Base-by-base conservation (phyloP, 2,329 filamentous ascomycete genomes). In the Neonectria punicea region DNA sequence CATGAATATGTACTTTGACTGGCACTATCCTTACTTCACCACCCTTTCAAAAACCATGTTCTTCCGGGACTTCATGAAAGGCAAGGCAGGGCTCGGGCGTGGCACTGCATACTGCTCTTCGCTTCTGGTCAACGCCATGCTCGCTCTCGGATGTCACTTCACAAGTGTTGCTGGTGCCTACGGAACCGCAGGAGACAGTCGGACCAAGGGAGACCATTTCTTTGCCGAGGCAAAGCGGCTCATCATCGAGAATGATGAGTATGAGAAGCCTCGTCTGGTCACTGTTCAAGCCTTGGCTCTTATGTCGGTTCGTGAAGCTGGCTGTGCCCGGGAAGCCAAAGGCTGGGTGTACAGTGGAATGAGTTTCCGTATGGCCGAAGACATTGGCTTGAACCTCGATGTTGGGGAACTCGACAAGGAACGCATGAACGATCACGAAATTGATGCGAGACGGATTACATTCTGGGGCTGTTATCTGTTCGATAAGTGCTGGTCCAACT, bases 381-480 rank as follows among this genome's bases (percentile, higher is more conserved):
- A 99, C 74, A 87, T 99, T 68, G 96, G 96, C 0, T 84, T 99
- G 58, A 97, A 98, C 74, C 87, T 98, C 18, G 92, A 97, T 74
- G 88, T 92, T 1, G 87, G 88, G 18, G 89, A 89, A 9, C 85
- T 93, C 63, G 87, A 86, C 63, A 85, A 82, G 63, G 84, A 86
- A 55, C 79, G 83, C 30, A 85, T 95, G 69, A 89, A 90, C 66
- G 93, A 97, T 63, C 87, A 92, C 51, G 95, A 98, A 78, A 87
- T 97, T 43, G 96, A 99, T 80, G 94, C 94, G 3, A 86, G 96
- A 43, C 87, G 93, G 58, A 91, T 98, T 46, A 98, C 96, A 0
- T 98, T 98, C 75, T 98, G 96, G 96, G 96, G 96, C 7, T 98
- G 94, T 77, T 98, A 96, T 79, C 81, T 97, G n/a, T 97, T 98